Percentiles rank a stretch among this genome's conserved stretches.
phyloP scores from a whole-genome alignment of 257 asterid species.

The Nicotiana attenuata region DNA sequence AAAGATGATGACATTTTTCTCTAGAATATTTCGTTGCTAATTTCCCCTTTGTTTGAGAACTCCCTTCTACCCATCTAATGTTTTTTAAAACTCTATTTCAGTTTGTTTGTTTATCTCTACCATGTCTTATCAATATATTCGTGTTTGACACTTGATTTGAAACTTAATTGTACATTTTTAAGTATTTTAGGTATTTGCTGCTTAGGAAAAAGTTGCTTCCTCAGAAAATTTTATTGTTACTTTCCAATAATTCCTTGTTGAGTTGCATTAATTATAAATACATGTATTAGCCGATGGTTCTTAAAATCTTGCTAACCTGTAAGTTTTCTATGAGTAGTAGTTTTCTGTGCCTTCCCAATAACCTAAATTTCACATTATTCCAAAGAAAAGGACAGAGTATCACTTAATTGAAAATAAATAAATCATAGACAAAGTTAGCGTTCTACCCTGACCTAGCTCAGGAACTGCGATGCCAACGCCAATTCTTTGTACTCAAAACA shows the following conservation, averaged over 20 bases:
- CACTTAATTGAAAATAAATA: background rate
- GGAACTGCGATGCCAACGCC: background rate
- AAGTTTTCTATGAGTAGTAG: background rate
- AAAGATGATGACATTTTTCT: background rate
- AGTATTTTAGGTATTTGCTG: background rate
- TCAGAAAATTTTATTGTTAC: background rate
- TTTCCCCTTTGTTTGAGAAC: background rate
- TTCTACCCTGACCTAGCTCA: background rate
- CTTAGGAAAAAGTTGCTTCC: background rate
- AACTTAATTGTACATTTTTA: background rate
- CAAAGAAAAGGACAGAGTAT: background rate
- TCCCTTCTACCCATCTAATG: background rate
- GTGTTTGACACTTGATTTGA: background rate
- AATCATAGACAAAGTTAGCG: background rate
- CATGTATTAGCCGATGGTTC: background rate
- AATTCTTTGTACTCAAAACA: background rate
- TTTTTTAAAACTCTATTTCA: background rate
- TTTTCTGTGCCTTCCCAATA: background rate
- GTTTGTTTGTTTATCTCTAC: background rate
- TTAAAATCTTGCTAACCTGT: background rate
- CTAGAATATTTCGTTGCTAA: background rate
- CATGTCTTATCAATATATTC: background rate
- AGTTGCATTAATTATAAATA: background rate
- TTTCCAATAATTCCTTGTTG: background rate
- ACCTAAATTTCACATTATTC: background rate